Conservation (phyloP, 2,329 filamentous ascomycete genomes). For the Penicillium sp. region DNA sequence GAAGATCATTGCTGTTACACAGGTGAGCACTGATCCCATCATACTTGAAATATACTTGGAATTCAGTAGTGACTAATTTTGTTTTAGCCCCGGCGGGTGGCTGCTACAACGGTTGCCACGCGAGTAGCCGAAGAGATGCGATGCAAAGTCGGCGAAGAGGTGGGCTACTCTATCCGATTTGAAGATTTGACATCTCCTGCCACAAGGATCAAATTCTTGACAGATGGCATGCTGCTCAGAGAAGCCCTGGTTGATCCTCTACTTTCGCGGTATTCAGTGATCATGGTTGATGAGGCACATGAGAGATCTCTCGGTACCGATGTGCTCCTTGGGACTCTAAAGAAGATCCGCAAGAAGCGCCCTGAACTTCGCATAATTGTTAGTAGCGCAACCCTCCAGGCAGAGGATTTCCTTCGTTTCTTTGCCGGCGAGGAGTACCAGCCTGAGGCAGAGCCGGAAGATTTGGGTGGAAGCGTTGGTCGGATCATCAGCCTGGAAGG, state of each 20-base stretch:
- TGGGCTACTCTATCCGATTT: conserved; percentile 84
- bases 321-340: conserved; percentile 76
- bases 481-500: conserved; percentile 78
- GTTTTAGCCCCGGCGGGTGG: conserved; percentile 70
- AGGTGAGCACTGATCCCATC: conserved; percentile 52
- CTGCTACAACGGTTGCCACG: conserved; percentile 78
- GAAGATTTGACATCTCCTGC: conserved; percentile 80
- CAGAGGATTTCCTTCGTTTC: conserved; percentile 73
- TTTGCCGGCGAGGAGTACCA: conserved; percentile 50
- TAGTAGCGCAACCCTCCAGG: conserved; percentile 87
- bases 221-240: conserved; percentile 79
- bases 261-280: conserved; percentile 80
- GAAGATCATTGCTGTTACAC: conserved; percentile 77
- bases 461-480: conserved; percentile 41
- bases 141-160: conserved; percentile 78
- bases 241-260: conserved; percentile 90
- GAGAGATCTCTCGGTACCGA: conserved; percentile 89
- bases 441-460: conserved; percentile 27
- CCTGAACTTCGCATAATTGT: conserved; percentile 78
- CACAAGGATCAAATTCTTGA: conserved; percentile 89
- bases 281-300: conserved; percentile 97
- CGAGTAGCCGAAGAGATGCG: conserved; percentile 83
- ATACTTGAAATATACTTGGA: neutral
- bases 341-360: conserved; percentile 75
- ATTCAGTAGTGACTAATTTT: neutral